These are phyloP conservation scores for Boletus tomentosulus DNA, from an alignment of 768 basidiomycete species.

Conservation along the genomic window DNA sequence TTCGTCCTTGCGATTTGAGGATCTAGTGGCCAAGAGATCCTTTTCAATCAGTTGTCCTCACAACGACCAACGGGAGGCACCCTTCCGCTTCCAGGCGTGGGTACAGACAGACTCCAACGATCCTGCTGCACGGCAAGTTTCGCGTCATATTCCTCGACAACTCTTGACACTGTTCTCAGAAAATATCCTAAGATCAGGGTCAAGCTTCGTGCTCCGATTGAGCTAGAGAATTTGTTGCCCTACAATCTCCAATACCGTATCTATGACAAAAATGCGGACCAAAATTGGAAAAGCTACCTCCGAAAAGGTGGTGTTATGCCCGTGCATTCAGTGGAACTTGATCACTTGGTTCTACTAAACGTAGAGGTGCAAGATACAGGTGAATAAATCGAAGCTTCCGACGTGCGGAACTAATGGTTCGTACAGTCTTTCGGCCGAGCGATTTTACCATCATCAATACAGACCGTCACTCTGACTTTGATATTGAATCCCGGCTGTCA, in stretches of 20 bases:
- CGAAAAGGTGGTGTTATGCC: constrained; percentile 94
- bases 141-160: not conserved
- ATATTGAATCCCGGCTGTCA: constrained; percentile 66
- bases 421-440: constrained; percentile 81
- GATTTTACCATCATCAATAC: constrained; percentile 98
- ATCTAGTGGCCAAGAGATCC: constrained; percentile 62
- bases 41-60: constrained; percentile 87
- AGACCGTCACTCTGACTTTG: constrained; percentile 86
- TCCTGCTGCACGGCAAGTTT: constrained; percentile 47
- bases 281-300: constrained; percentile 92
- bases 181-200: constrained; percentile 83
- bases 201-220: constrained; percentile 86
- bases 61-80: constrained; percentile 71
- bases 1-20: constrained; percentile 82
- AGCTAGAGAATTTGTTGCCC: constrained; percentile 92
- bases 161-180: constrained; percentile 37
- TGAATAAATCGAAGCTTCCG: constrained; percentile 26
- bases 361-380: constrained; percentile 90
- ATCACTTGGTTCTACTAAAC: constrained; percentile 85
- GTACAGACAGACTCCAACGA: constrained; percentile 70
- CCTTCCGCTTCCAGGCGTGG: constrained; percentile 94
- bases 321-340: constrained; percentile 90
- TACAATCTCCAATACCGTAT: constrained; percentile 95
- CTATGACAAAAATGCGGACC: constrained; percentile 91
- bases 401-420: not conserved